Percentiles rank a stretch among this genome's conserved stretches.
Evolutionary conservation across 495 filamentous ascomycete species (phyloP).

Genomic region (Hypoxylon fuscum): DNA sequence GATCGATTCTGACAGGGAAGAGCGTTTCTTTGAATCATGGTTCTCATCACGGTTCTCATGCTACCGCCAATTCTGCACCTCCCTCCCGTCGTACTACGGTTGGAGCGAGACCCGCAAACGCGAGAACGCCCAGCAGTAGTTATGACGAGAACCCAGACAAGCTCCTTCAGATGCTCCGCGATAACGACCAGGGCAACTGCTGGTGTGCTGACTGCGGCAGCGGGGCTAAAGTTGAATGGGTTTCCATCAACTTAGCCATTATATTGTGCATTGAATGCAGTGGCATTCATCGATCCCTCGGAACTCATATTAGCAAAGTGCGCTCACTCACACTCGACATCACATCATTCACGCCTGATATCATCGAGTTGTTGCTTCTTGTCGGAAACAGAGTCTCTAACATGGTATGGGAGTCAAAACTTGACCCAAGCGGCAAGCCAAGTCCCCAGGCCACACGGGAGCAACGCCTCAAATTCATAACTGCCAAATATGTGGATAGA

Average conservation of each 20-base stretch:
- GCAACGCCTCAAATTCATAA: slow-evolving; percentile 91
- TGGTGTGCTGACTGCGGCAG: slow-evolving; percentile 97
- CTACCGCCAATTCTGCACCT: slow-evolving; percentile 66
- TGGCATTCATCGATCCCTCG: slow-evolving; percentile 95
- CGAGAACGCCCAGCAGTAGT: slow-evolving; percentile 70
- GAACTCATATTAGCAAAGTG: slow-evolving; percentile 97
- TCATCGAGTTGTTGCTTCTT: slow-evolving; percentile 91
- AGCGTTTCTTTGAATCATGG: slow-evolving; percentile 77
- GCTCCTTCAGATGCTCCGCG: slow-evolving; percentile 85
- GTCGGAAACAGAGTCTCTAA: slow-evolving; percentile 95
- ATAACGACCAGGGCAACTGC: slow-evolving; percentile 90
- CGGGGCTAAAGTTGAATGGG: slow-evolving; percentile 93
- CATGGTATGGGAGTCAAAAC: slow-evolving; percentile 91
- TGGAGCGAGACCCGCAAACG: slow-evolving; percentile 78
- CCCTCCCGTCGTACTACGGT: slow-evolving; percentile 85
- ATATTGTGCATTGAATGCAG: slow-evolving; percentile 98
- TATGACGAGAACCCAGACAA: slow-evolving; percentile 82
- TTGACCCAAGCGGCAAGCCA: slow-evolving; percentile 78
- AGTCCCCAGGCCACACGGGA: slow-evolving; percentile 80
- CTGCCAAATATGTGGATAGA: slow-evolving; percentile 88
- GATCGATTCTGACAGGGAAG: slow-evolving; percentile 93
- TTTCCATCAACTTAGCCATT: slow-evolving; percentile 96
- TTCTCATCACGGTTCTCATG: slow-evolving; percentile 52
- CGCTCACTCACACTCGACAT: slow-evolving; percentile 95
- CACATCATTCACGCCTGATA: slow-evolving; percentile 93